A percentile compares a stretch with the other conserved stretches of the same genome.
These are phyloP conservation scores for Aspergillus pseudoglaucus DNA, from an alignment of 2,329 filamentous ascomycete species.

Conservation along the genomic window DNA sequence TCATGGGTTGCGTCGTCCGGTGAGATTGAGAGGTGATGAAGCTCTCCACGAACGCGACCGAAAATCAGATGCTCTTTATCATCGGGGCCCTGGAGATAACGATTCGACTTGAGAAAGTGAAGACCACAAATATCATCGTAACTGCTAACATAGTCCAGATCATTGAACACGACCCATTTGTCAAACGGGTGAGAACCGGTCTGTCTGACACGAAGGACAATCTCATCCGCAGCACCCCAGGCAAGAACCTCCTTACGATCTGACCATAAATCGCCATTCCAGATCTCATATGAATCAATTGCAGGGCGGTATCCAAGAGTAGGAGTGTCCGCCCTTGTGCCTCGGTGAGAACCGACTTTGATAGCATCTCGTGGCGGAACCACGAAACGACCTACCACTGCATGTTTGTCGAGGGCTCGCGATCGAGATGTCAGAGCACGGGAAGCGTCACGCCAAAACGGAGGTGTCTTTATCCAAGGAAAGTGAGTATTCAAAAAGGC, in stretches of 20 bases:
- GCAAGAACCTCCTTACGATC: constrained; percentile 51
- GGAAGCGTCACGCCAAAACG: constrained; percentile 45
- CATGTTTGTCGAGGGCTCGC: constrained; percentile 51
- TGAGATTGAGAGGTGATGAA: constrained; percentile 36
- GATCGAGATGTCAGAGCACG: constrained; percentile 51
- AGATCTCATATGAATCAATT: constrained; percentile 53
- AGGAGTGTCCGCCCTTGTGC: constrained; percentile 42
- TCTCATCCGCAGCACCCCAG: constrained; percentile 55
- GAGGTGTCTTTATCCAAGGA: constrained; percentile 37
- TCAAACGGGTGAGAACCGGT: constrained; percentile 28
- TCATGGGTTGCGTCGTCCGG: constrained; percentile 21
- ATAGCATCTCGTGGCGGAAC: constrained; percentile 39
- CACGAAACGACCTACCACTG: constrained; percentile 50
- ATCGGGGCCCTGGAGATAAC: constrained; percentile 22
- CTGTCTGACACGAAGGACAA: constrained; percentile 47
- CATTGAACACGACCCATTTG: constrained; percentile 49
- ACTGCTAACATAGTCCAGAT: constrained; percentile 46
- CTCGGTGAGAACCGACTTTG: constrained; percentile 25
- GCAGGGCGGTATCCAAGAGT: constrained; percentile 53
- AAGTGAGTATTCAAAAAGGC: constrained; percentile 45
- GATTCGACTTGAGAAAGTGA: constrained; percentile 44
- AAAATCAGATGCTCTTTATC: constrained; percentile 46
- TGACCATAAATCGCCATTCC: constrained; percentile 41
- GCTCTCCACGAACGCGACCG: constrained; percentile 51
- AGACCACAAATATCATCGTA: constrained; percentile 55